These are phyloP conservation scores for Fusarium zealandicum DNA, from an alignment of 2,329 filamentous ascomycete genomes.

Conservation along the genomic window DNA sequence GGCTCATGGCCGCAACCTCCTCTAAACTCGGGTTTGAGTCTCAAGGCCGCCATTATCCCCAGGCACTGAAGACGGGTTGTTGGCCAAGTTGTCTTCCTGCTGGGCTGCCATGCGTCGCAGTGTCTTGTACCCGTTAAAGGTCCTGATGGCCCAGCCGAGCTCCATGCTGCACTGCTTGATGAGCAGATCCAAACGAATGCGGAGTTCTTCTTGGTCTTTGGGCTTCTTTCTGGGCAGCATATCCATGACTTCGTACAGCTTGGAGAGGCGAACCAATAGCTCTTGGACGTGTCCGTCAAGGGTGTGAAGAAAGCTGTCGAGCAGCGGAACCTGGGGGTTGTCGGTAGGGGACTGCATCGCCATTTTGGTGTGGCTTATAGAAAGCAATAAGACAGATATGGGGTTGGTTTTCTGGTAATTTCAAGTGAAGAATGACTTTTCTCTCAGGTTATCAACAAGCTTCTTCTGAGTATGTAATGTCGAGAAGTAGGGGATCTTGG, in stretches of 20 bases:
- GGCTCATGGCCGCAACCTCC: too few relatives aligned
- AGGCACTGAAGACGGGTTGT: not conserved
- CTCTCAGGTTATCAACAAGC: too few relatives aligned
- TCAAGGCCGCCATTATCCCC: too few relatives aligned
- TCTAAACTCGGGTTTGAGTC: too few relatives aligned
- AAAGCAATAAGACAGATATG: not conserved
- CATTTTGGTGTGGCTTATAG: not conserved
- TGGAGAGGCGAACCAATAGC: conserved; percentile 2
- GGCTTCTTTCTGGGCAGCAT: conserved; percentile 5
- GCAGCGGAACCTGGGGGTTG: not conserved
- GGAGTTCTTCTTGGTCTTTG: not conserved
- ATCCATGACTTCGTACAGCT: conserved; percentile 7
- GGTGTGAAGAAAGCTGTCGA: not conserved
- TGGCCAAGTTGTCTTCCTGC: not conserved
- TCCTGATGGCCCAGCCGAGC: conserved; percentile 3
- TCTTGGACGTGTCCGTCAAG: conserved; percentile 3
- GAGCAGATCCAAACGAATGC: not conserved
- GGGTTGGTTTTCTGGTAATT: not conserved
- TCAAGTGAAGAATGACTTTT: too few relatives aligned
- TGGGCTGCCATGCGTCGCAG: not conserved
- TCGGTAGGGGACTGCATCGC: not conserved
- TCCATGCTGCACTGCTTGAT: conserved; percentile 7
- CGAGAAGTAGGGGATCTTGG: too few relatives aligned
- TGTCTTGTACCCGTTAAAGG: not conserved
- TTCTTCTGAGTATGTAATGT: too few relatives aligned